These are phyloP conservation scores for Neopestalotiopsis sp. DNA, from an alignment of 2,329 filamentous ascomycete genomes.

Conservation along the genomic window DNA sequence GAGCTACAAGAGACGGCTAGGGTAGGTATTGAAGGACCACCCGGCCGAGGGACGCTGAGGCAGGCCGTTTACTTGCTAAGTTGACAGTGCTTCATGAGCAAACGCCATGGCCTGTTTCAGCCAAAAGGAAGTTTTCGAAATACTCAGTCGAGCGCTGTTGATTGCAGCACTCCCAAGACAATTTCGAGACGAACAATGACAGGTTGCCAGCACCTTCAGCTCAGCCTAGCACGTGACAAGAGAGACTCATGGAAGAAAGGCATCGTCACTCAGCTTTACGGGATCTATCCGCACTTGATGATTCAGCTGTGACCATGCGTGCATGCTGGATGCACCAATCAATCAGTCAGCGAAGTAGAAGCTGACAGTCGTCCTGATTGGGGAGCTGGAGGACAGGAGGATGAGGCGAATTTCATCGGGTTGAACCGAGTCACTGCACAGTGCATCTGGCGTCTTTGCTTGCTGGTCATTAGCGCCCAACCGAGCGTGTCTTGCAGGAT, in stretches of 20 bases:
- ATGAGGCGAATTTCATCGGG: neutral
- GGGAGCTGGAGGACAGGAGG: neutral
- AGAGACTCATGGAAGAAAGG: neutral
- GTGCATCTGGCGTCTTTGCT: neutral
- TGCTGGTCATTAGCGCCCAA: constrained; percentile 1
- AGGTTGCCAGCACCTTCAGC: neutral
- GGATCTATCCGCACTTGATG: neutral
- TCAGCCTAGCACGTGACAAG: neutral
- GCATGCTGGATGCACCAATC: neutral
- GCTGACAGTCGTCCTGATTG: neutral
- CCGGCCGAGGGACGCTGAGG: neutral
- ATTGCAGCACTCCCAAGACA: neutral
- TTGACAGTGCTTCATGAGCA: neutral
- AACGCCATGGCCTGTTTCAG: neutral
- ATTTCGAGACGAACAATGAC: neutral
- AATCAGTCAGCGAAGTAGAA: neutral
- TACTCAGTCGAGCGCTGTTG: neutral
- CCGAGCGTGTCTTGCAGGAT: neutral
- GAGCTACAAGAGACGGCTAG: neutral
- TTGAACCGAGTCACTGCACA: neutral
- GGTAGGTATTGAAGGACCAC: neutral
- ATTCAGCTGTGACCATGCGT: neutral
- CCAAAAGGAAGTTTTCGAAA: neutral
- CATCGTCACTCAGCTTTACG: neutral
- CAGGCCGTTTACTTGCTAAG: neutral